Percentiles rank a stretch among this genome's conserved stretches.
These are phyloP conservation scores for Coelastrella sp. DNA, from an alignment of 139 green algal species.

Conservation along the genomic window DNA sequence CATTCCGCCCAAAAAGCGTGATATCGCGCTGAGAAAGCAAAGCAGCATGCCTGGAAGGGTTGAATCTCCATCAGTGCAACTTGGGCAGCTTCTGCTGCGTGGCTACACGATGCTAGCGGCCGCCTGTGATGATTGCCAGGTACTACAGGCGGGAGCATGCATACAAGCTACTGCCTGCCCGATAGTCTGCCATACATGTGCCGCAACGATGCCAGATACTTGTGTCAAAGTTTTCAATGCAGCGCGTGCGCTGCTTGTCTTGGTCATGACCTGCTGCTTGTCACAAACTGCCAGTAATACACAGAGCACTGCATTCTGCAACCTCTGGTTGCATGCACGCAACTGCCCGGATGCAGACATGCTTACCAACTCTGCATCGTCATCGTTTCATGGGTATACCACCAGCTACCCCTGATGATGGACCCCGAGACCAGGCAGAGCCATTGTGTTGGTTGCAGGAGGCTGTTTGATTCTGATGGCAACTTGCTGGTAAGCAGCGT, in stretches of 20 bases:
- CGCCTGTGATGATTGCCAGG: constrained; percentile 12
- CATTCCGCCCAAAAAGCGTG: no score
- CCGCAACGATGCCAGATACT: no score
- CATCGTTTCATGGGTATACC: background rate
- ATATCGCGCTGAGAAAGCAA: background rate
- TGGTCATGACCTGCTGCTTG: no score
- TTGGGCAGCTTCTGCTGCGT: constrained; percentile 28
- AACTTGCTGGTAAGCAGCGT: background rate
- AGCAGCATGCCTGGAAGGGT: constrained; percentile 7
- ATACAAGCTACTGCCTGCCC: no score
- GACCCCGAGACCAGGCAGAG: constrained; percentile 10
- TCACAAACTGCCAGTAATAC: no score
- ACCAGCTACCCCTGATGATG: constrained; percentile 31
- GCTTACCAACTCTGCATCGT: no score
- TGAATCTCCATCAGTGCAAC: background rate
- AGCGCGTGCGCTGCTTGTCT: no score
- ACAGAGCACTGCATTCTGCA: no score
- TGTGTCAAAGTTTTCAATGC: no score
- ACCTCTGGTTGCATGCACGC: no score
- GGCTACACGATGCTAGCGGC: constrained; percentile 34
- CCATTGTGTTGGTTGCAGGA: background rate
- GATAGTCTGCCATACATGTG: no score
- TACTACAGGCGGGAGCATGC: constrained; percentile 17
- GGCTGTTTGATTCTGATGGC: background rate
- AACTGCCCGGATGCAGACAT: no score